Conservation (phyloP, 169 alveolate species). For the Plasmodium knowlesi region DNA sequence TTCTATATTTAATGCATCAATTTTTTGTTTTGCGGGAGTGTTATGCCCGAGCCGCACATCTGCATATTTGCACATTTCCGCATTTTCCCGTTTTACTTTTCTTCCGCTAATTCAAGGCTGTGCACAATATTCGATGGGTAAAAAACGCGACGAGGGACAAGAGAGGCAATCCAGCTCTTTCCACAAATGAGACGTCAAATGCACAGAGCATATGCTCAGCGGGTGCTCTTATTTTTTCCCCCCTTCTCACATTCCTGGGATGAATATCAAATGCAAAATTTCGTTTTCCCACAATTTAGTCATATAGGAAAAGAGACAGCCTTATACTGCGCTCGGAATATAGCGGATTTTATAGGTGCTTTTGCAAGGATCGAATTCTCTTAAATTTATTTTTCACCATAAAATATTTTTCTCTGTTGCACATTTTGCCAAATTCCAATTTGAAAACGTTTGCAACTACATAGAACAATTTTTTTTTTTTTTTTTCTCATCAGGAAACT, state of each 20-base stretch:
- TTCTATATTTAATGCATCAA: background rate
- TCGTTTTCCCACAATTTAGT: background rate
- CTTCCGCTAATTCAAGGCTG: constrained; percentile 38
- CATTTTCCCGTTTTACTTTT: constrained; percentile 5
- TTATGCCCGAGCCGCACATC: background rate
- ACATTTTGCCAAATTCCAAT: background rate
- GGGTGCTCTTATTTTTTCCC: background rate
- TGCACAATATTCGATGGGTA: constrained; percentile 72
- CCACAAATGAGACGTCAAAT: background rate
- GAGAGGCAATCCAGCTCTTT: background rate
- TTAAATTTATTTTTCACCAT: background rate
- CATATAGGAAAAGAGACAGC: constrained; percentile 75
- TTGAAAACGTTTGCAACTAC: background rate
- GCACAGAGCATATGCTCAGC: background rate
- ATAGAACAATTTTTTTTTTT: background rate
- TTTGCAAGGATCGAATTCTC: background rate
- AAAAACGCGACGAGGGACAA: background rate
- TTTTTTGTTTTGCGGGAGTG: background rate
- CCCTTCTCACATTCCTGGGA: background rate
- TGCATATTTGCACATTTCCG: background rate
- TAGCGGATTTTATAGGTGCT: constrained; percentile 60
- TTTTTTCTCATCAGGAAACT: constrained; percentile 20
- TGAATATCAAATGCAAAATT: background rate
- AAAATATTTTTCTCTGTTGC: background rate
- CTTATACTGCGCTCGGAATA: constrained; percentile 66